Percentiles rank a stretch among this genome's conserved stretches.
Evolutionary conservation across 371 early-diverging fungal genomes (phyloP).

Genomic region (Apophysomyces ossiformis): DNA sequence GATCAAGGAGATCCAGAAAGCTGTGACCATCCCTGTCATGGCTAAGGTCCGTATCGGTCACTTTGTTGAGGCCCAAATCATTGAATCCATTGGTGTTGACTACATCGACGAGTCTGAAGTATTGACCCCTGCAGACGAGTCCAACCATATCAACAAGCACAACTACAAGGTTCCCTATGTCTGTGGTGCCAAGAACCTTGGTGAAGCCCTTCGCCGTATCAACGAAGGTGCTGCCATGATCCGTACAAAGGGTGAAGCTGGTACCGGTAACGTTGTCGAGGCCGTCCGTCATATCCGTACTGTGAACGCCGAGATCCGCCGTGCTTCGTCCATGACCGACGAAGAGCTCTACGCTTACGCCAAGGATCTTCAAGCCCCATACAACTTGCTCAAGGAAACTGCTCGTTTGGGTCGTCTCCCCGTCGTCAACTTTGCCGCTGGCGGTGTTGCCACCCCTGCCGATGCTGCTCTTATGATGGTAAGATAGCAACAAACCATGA

Average conservation of each 20-base stretch:
- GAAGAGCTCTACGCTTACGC: constrained; percentile 85
- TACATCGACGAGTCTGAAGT: constrained; percentile 98
- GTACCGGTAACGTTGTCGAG: constrained; percentile 95
- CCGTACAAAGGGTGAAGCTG: constrained; percentile 98
- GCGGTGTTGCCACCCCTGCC: constrained; percentile 96
- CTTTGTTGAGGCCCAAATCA: constrained; percentile 97
- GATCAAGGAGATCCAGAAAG: constrained; percentile 94
- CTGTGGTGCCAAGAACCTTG: constrained; percentile 95
- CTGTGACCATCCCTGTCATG: constrained; percentile 98
- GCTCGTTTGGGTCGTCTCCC: constrained; percentile 91
- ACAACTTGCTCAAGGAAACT: constrained; percentile 88
- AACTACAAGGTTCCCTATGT: constrained; percentile 93
- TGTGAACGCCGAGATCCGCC: constrained; percentile 83
- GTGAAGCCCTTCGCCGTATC: constrained; percentile 96
- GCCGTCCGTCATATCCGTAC: constrained; percentile 95
- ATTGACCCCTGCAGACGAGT: constrained; percentile 93
- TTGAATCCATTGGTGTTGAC: constrained; percentile 90
- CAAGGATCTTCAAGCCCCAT: constrained; percentile 93
- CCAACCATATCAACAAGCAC: constrained; percentile 93
- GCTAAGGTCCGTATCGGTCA: constrained; percentile 99
- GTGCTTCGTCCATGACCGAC: constrained; percentile 71
- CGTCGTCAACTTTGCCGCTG: constrained; percentile 98
- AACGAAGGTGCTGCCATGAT: constrained; percentile 98
- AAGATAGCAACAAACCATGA: constrained; percentile 13
- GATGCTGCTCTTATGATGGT: constrained; percentile 97